Evolutionary conservation across 176 grass and related monocot species (phyloP).

Genomic region (Pontederia paniculata): DNA sequence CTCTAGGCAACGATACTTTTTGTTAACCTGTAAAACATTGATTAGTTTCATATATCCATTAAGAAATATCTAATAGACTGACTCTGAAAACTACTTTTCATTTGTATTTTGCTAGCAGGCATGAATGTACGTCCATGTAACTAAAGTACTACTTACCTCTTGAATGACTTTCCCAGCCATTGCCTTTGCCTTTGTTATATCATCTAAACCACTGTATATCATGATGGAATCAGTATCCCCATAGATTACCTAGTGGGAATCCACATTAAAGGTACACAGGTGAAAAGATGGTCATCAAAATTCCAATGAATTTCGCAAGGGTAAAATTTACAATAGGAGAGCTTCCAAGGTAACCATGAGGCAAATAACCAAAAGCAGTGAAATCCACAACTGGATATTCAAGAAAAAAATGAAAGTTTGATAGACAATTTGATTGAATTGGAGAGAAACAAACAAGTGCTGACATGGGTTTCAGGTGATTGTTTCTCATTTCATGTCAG

Average conservation of each 20-base stretch:
- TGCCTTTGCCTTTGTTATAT: constrained; percentile 67
- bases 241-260: constrained; percentile 74
- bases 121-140: background rate
- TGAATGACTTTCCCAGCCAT: constrained; percentile 97
- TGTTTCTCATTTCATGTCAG: too few relatives aligned
- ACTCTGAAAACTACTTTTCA: background rate
- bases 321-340: constrained; percentile 1
- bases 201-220: constrained; percentile 93
- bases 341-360: too few relatives aligned
- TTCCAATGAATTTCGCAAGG: background rate
- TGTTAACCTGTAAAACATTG: constrained; percentile 60
- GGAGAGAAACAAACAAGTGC: too few relatives aligned
- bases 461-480: too few relatives aligned
- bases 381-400: background rate
- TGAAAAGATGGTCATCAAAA: background rate
- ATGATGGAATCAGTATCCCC: constrained; percentile 98
- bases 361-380: background rate
- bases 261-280: constrained; percentile 13
- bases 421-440: too few relatives aligned
- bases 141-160: constrained; percentile 35
- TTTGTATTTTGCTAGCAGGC: background rate
- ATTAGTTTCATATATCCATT: too few relatives aligned
- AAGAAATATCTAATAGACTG: background rate
- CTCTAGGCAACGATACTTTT: constrained; percentile 80
- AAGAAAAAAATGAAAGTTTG: too few relatives aligned